A percentile compares a stretch with the other conserved stretches of the same genome.
Evolutionary conservation across 1,284 basidiomycete genomes (phyloP).

Genomic region (Stygiomarasmius scandens): DNA sequence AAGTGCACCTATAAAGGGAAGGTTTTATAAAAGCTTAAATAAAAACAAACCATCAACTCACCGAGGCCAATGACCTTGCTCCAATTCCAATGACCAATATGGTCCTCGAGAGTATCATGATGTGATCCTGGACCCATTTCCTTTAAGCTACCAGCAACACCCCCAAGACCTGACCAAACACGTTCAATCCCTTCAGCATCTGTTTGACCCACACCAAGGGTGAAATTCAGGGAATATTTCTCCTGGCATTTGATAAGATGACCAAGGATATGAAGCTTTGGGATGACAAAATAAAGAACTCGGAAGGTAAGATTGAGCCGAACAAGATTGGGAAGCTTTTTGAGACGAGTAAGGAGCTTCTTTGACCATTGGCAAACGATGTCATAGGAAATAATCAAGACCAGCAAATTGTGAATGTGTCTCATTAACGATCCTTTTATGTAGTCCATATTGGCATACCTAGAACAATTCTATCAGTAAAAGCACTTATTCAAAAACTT

Average conservation of each 20-base stretch:
- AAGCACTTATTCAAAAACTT: no score
- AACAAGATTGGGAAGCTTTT: constrained; percentile 9
- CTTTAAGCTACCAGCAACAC: constrained; percentile 18
- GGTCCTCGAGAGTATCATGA: constrained; percentile 26
- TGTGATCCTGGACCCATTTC: constrained; percentile 27
- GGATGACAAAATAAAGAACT: constrained; percentile 18
- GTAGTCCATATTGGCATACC: no score
- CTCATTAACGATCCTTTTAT: no score
- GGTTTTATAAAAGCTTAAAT: not conserved
- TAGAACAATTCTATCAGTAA: no score
- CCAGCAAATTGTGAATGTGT: not conserved
- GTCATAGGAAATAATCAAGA: not conserved
- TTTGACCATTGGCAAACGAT: constrained; percentile 20
- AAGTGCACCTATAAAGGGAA: not conserved
- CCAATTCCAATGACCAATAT: constrained; percentile 32
- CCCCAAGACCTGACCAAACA: constrained; percentile 25
- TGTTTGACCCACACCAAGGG: constrained; percentile 21
- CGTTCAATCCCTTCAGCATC: constrained; percentile 31
- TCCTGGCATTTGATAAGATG: constrained; percentile 24
- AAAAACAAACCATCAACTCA: constrained; percentile 14
- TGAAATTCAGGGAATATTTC: constrained; percentile 25
- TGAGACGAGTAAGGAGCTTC: constrained; percentile 7
- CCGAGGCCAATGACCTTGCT: constrained; percentile 22
- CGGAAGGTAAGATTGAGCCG: not conserved
- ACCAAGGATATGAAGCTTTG: constrained; percentile 28